Conservation (phyloP, 441 rosid genomes). For the Melianthus villosus region DNA sequence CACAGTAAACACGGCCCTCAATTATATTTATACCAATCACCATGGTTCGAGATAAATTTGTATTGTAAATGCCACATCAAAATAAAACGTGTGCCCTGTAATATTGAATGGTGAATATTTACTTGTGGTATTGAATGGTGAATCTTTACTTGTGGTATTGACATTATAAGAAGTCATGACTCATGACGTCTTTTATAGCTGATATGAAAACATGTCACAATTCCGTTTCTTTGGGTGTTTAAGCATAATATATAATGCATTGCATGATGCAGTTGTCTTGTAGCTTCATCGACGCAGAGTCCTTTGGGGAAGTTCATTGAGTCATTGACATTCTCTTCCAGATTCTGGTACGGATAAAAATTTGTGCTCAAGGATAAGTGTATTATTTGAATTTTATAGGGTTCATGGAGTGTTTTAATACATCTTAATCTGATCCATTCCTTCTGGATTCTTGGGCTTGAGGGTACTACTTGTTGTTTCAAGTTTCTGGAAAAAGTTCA, state of each 20-base stretch:
- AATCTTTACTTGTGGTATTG: too few species aligned
- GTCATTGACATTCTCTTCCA: constrained; percentile 56
- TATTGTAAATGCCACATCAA: not conserved
- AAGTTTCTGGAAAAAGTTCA: constrained; percentile 52
- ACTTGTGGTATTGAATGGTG: too few species aligned
- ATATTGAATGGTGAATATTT: too few species aligned
- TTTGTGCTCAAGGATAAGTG: not conserved
- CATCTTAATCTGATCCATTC: constrained; percentile 8
- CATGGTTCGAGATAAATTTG: not conserved
- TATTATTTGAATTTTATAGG: constrained; percentile 2
- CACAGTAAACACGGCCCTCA: not conserved
- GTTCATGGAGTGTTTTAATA: constrained; percentile 1
- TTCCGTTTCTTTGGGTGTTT: constrained; percentile 5
- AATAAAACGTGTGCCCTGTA: too few species aligned
- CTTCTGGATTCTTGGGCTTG: constrained; percentile 17
- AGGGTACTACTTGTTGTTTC: constrained; percentile 63
- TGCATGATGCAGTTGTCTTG: constrained; percentile 45
- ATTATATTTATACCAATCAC: not conserved
- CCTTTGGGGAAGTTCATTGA: constrained; percentile 49
- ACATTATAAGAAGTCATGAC: too few species aligned
- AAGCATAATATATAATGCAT: constrained; percentile 6
- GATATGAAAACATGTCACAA: not conserved
- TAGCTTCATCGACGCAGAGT: constrained; percentile 24
- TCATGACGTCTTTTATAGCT: too few species aligned
- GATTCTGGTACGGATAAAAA: constrained; percentile 51